A percentile compares a stretch with the other conserved stretches of the same genome.
These are phyloP conservation scores for Phytophthora colocasiae DNA, from an alignment of 352 stramenopile genomes.

Conservation along the genomic window DNA sequence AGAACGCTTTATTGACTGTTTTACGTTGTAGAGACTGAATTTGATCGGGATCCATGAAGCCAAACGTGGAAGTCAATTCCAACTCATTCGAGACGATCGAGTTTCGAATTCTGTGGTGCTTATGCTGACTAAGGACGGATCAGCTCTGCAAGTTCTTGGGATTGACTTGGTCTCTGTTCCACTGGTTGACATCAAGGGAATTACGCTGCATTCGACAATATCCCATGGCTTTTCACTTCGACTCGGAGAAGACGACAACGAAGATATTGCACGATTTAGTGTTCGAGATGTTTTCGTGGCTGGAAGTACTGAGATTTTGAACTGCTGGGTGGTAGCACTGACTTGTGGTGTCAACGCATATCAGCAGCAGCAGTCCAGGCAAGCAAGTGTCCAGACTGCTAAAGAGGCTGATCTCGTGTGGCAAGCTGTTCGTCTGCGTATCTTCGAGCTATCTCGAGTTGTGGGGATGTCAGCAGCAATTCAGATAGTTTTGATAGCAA, in stretches of 20 bases:
- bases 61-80: constrained; percentile 39
- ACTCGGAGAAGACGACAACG: neutral
- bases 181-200: constrained; percentile 18
- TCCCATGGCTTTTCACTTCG: constrained; percentile 28
- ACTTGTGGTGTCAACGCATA: constrained; percentile 51
- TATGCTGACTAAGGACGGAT: constrained; percentile 23
- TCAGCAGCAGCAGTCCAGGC: constrained; percentile 29
- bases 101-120: constrained; percentile 11
- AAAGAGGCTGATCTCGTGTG: constrained; percentile 39
- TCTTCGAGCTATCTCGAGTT: constrained; percentile 45
- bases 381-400: neutral
- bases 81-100: constrained; percentile 7
- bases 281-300: constrained; percentile 6
- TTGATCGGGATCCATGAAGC: constrained; percentile 37
- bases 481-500: constrained; percentile 5
- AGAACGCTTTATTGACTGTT: too few relatives aligned
- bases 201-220: constrained; percentile 5
- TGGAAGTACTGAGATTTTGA: constrained; percentile 14
- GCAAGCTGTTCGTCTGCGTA: constrained; percentile 51
- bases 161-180: neutral
- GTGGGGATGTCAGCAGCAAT: constrained; percentile 30
- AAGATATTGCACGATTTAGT: neutral
- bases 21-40: constrained; percentile 19
- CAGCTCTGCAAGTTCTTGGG: constrained; percentile 6
- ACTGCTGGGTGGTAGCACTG: constrained; percentile 46